Conservation (phyloP, 768 basidiomycete species). For the Gymnopilus dilepis region DNA sequence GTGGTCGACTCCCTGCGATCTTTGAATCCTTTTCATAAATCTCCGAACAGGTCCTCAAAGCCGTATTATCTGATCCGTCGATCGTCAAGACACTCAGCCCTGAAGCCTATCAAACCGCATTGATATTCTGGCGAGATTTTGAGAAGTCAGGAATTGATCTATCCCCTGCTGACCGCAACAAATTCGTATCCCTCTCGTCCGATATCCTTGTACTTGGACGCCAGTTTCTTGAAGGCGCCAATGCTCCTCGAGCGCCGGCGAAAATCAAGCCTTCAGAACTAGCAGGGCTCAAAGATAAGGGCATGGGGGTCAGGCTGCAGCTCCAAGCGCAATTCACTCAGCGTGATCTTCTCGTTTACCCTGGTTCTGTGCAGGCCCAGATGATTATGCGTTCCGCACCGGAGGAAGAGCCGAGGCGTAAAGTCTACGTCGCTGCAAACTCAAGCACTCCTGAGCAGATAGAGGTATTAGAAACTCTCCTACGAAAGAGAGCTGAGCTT, state of each 20-base stretch:
- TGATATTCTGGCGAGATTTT: conserved; percentile 96
- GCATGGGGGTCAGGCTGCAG: conserved; percentile 75
- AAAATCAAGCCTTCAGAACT: conserved; percentile 72
- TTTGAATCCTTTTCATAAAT: neutral
- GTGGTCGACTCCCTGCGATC: conserved; percentile 33
- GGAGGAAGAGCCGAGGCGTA: conserved; percentile 78
- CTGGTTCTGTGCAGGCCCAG: conserved; percentile 87
- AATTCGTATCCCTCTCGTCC: conserved; percentile 89
- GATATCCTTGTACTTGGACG: conserved; percentile 89
- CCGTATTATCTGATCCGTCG: conserved; percentile 69
- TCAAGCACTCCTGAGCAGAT: conserved; percentile 78
- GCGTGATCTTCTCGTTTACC: conserved; percentile 79
- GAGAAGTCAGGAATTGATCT: conserved; percentile 96
- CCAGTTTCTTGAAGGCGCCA: conserved; percentile 76
- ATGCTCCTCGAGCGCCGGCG: conserved; percentile 66
- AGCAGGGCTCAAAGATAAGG: conserved; percentile 74
- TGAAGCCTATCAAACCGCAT: conserved; percentile 85
- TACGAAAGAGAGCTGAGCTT: conserved; percentile 80
- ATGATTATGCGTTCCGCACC: conserved; percentile 93
- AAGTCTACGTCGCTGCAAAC: conserved; percentile 84
- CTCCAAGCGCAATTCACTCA: conserved; percentile 80
- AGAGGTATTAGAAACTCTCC: conserved; percentile 73
- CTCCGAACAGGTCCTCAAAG: conserved; percentile 63
- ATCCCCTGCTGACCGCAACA: conserved; percentile 73
- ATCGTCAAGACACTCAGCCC: conserved; percentile 69